Evolutionary conservation across 257 asterid genomes (phyloP).

Genomic region (Nicotiana benthamiana): DNA sequence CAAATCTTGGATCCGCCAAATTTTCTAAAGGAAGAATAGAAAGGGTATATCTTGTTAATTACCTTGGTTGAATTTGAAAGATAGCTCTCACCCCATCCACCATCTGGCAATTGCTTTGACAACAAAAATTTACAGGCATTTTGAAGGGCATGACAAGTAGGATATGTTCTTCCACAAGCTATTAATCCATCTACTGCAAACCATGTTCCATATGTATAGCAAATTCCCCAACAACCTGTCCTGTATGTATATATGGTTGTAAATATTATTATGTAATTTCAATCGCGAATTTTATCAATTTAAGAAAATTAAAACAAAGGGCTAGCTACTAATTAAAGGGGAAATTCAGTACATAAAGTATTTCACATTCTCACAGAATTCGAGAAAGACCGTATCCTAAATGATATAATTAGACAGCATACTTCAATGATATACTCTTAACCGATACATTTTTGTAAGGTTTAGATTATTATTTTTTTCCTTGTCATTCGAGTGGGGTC

Average conservation of each 20-base stretch:
- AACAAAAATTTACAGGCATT: slow-evolving; percentile 39
- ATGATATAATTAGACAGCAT: too few relatives aligned
- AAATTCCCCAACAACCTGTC: slow-evolving; percentile 53
- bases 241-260: slow-evolving; percentile 18
- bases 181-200: slow-evolving; percentile 39
- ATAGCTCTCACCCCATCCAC: slow-evolving; percentile 70
- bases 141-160: slow-evolving; percentile 16
- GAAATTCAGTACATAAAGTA: too few relatives aligned
- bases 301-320: neutral
- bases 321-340: too few relatives aligned
- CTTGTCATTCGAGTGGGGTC: too few relatives aligned
- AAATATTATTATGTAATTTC: too few relatives aligned
- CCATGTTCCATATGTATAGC: slow-evolving; percentile 53
- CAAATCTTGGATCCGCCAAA: too few relatives aligned
- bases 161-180: slow-evolving; percentile 30
- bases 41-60: too few relatives aligned
- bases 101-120: slow-evolving; percentile 36
- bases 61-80: slow-evolving; percentile 48
- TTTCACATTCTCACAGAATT: too few relatives aligned
- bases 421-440: neutral
- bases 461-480: too few relatives aligned
- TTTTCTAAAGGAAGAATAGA: neutral
- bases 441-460: neutral
- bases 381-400: too few relatives aligned
- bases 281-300: too few relatives aligned